phyloP scores from a whole-genome alignment of 257 asterid genomes.

The Knoxia roxburghii region DNA sequence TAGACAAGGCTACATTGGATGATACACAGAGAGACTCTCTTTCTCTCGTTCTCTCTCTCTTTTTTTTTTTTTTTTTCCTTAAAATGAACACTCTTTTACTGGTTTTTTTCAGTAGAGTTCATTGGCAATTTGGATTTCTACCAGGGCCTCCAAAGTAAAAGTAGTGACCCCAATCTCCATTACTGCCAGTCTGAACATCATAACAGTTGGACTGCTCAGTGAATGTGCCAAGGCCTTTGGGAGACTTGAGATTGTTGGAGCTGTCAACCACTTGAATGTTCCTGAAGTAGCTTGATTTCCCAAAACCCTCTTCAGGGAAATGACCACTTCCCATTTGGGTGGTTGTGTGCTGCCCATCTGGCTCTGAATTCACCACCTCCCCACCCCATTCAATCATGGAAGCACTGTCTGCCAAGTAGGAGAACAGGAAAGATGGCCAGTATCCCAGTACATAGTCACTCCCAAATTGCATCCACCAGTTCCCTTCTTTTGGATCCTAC shows the following conservation, averaged over 20 bases:
- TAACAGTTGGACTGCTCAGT: slow-evolving; percentile 83
- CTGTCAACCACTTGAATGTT: slow-evolving; percentile 79
- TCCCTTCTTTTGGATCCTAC: slow-evolving; percentile 82
- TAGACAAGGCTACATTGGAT: slow-evolving; percentile 36
- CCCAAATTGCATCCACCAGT: slow-evolving; percentile 98
- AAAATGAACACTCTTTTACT: background rate
- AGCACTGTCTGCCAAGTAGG: slow-evolving; percentile 74
- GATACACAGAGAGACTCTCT: slow-evolving; percentile 23
- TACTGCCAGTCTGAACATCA: slow-evolving; percentile 72
- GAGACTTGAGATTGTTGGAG: slow-evolving; percentile 71
- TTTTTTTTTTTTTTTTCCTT: background rate
- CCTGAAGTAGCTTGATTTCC: slow-evolving; percentile 74
- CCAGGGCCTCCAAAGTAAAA: slow-evolving; percentile 96
- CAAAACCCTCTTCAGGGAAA: slow-evolving; percentile 85
- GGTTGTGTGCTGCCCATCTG: slow-evolving; percentile 71
- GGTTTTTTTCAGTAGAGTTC: slow-evolving; percentile 24
- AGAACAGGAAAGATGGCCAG: slow-evolving; percentile 92
- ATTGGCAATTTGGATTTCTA: slow-evolving; percentile 68
- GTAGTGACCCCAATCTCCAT: slow-evolving; percentile 84
- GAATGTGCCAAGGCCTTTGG: slow-evolving; percentile 66
- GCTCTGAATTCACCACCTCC: slow-evolving; percentile 68
- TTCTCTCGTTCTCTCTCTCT: background rate
- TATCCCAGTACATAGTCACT: slow-evolving; percentile 71
- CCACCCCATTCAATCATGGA: slow-evolving; percentile 94
- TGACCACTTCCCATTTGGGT: slow-evolving; percentile 94